These are phyloP conservation scores for Melaleuca quinquenervia DNA, from an alignment of 345 rosid genomes.

Conservation along the genomic window DNA sequence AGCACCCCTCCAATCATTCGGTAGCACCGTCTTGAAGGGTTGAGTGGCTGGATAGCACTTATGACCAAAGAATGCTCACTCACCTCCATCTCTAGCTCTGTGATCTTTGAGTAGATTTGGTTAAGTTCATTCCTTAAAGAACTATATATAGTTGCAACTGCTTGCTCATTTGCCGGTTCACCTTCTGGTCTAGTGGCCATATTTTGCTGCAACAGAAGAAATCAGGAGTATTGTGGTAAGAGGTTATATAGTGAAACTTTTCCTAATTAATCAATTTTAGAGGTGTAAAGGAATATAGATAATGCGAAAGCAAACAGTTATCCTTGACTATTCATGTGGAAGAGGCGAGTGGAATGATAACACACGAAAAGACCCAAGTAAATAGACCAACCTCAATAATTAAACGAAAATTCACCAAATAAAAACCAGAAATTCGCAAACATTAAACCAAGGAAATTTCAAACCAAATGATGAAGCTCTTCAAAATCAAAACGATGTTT, in stretches of 20 bases:
- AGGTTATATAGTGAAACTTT: not conserved
- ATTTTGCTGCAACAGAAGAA: slow-evolving; percentile 8
- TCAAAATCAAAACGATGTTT: not conserved
- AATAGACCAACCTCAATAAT: not conserved
- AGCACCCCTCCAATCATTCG: slow-evolving; percentile 93
- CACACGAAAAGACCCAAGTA: not conserved
- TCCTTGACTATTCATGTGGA: not conserved
- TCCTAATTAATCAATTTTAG: not conserved
- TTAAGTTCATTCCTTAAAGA: slow-evolving; percentile 69
- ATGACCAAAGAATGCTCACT: slow-evolving; percentile 85
- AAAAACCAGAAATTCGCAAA: not conserved
- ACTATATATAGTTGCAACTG: slow-evolving; percentile 54
- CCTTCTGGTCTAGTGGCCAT: slow-evolving; percentile 53
- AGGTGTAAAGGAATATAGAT: not conserved
- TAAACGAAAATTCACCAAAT: not conserved
- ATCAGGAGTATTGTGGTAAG: not conserved
- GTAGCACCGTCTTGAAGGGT: slow-evolving; percentile 73
- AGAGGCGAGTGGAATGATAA: not conserved
- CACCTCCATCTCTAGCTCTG: slow-evolving; percentile 91
- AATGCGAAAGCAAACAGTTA: not conserved
- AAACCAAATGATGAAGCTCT: not conserved
- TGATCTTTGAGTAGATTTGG: slow-evolving; percentile 86
- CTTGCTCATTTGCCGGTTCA: slow-evolving; percentile 44
- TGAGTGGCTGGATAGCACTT: slow-evolving; percentile 81
- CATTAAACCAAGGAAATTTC: not conserved